phyloP scores from a whole-genome alignment of 352 stramenopile genomes.

The Globisporangium splendens region DNA sequence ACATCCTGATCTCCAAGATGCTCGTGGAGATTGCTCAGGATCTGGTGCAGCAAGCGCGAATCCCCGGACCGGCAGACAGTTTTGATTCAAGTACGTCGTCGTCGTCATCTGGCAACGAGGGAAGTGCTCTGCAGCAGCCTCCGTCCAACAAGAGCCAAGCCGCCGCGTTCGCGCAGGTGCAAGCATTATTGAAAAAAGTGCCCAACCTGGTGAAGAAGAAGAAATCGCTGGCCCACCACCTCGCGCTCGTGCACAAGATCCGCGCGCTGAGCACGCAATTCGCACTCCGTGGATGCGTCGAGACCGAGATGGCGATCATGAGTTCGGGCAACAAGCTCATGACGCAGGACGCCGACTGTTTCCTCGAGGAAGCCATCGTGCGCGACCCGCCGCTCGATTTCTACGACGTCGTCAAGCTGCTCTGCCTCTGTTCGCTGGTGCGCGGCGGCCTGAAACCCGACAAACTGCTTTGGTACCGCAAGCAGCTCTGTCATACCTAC shows the following conservation, averaged over 20 bases:
- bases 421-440: constrained; percentile 75
- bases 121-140: too few relatives aligned
- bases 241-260: constrained; percentile 65
- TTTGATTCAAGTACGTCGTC: not conserved
- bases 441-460: constrained; percentile 58
- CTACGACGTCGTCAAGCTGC: constrained; percentile 71
- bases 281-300: constrained; percentile 57
- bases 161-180: constrained; percentile 39
- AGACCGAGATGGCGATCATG: constrained; percentile 83
- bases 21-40: constrained; percentile 51
- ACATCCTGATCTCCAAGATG: constrained; percentile 49
- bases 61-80: not conserved
- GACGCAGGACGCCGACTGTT: constrained; percentile 58
- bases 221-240: constrained; percentile 53
- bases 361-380: constrained; percentile 68
- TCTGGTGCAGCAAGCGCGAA: constrained; percentile 43
- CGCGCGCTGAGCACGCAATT: constrained; percentile 53
- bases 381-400: constrained; percentile 63
- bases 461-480: constrained; percentile 56
- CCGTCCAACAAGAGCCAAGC: not conserved
- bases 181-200: constrained; percentile 51
- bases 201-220: constrained; percentile 78
- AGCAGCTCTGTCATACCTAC: constrained; percentile 83
- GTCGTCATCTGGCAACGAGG: too few relatives aligned
- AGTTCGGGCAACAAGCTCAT: constrained; percentile 40